Evolutionary conservation across 140 eudicot species (phyloP).

Genomic region (Flaveria floridana): DNA sequence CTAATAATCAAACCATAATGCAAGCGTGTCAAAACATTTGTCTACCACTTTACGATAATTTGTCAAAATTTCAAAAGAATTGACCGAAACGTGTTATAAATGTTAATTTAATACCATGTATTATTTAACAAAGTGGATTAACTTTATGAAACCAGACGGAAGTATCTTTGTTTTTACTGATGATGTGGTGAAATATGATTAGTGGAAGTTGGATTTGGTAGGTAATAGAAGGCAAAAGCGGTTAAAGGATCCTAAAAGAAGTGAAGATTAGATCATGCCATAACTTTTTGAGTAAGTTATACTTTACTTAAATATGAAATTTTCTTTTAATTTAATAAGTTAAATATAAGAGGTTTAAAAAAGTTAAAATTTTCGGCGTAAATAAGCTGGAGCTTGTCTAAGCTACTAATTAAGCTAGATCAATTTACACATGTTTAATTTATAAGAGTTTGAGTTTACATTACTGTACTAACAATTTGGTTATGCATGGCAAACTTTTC

Average conservation of each 20-base stretch:
- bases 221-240: conserved; percentile 25
- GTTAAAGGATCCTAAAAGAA: conserved; percentile 29
- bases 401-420: too few species aligned
- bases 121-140: conserved; percentile 21
- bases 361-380: too few species aligned
- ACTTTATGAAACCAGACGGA: conserved; percentile 24
- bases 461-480: too few species aligned
- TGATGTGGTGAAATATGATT: conserved; percentile 26
- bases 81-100: background rate
- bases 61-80: background rate
- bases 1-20: background rate
- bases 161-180: background rate
- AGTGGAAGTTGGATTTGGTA: conserved; percentile 27
- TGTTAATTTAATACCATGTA: too few species aligned
- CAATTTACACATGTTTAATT: too few species aligned
- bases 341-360: background rate
- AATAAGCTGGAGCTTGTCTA: too few species aligned
- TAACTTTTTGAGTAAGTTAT: conserved; percentile 25
- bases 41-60: background rate
- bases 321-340: background rate
- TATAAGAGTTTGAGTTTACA: too few species aligned
- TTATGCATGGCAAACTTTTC: too few species aligned
- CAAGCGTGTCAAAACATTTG: background rate
- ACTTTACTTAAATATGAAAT: background rate
- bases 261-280: conserved; percentile 17